These are phyloP conservation scores for Talaromyces sp. DNA, from an alignment of 2,329 filamentous ascomycete species.

Conservation along the genomic window DNA sequence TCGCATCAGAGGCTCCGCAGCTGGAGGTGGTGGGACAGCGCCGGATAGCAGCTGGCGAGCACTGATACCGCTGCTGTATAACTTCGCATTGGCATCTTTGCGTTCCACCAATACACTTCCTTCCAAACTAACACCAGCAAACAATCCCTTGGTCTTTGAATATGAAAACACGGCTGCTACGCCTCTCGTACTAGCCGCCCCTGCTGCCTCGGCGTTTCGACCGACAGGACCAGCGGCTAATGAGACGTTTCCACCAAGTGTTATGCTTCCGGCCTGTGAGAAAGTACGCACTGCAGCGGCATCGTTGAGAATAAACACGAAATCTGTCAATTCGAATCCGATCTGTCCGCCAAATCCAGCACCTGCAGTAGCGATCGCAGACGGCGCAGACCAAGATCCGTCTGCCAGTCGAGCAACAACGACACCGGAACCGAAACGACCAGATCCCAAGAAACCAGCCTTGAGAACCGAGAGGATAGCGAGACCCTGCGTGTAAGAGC, in stretches of 20 bases:
- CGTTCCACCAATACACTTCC: constrained; percentile 91
- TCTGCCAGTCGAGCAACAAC: constrained; percentile 49
- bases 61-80: constrained; percentile 80
- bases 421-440: constrained; percentile 49
- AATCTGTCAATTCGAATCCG: constrained; percentile 56
- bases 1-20: constrained; percentile 77
- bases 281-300: constrained; percentile 85
- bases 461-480: constrained; percentile 50
- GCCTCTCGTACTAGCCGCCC: constrained; percentile 83
- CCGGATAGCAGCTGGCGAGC: constrained; percentile 80
- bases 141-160: constrained; percentile 95
- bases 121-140: constrained; percentile 91
- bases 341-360: constrained; percentile 51
- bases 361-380: constrained; percentile 48
- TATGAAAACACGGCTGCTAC: constrained; percentile 94
- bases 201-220: constrained; percentile 91
- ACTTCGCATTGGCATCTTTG: constrained; percentile 93
- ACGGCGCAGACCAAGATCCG: constrained; percentile 50
- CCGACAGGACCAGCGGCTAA: constrained; percentile 92
- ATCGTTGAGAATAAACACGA: constrained; percentile 98
- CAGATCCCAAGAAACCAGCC: constrained; percentile 50
- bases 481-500: constrained; percentile 38
- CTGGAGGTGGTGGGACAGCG: constrained; percentile 70
- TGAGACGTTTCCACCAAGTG: constrained; percentile 92
- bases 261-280: constrained; percentile 85